Conservation (phyloP, 305 asterid genomes). For the Rubia peregrina region DNA sequence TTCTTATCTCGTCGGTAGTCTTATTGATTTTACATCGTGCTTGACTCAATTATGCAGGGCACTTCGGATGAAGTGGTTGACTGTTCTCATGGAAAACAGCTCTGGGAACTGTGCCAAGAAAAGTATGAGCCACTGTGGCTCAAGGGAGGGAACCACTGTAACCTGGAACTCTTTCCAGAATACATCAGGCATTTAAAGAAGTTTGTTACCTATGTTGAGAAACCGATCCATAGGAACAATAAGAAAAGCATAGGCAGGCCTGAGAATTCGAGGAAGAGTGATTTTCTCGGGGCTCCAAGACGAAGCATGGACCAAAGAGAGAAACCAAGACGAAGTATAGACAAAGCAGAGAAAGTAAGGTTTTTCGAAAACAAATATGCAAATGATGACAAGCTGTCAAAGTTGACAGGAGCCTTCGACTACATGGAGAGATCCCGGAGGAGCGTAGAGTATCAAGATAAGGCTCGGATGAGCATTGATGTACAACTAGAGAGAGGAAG, state of each 20-base stretch:
- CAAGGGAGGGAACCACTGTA: slow-evolving; percentile 91
- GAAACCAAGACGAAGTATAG: slow-evolving; percentile 74
- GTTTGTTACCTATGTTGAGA: slow-evolving; percentile 58
- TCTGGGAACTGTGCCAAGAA: slow-evolving; percentile 65
- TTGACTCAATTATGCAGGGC: slow-evolving; percentile 45
- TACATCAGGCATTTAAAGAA: slow-evolving; percentile 79
- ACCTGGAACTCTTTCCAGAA: slow-evolving; percentile 80
- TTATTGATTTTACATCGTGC: slow-evolving; percentile 5
- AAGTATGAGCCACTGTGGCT: slow-evolving; percentile 90
- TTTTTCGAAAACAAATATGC: slow-evolving; percentile 52
- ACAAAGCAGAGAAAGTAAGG: slow-evolving; percentile 42
- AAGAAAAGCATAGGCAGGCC: slow-evolving; percentile 64
- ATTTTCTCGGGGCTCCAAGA: slow-evolving; percentile 57
- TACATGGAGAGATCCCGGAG: slow-evolving; percentile 80
- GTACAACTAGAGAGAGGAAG: slow-evolving; percentile 59
- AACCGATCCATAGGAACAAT: slow-evolving; percentile 49
- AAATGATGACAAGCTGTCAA: slow-evolving; percentile 54
- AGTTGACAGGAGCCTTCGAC: slow-evolving; percentile 49
- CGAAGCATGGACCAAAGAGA: slow-evolving; percentile 82
- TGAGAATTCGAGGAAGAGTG: slow-evolving; percentile 65
- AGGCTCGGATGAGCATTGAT: slow-evolving; percentile 73
- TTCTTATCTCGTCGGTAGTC: background rate
- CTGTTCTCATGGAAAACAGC: slow-evolving; percentile 92
- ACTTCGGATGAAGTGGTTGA: slow-evolving; percentile 91
- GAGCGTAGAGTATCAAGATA: slow-evolving; percentile 76